Evolutionary conservation across 495 filamentous ascomycete species (phyloP), one percentile per base, ranked within the genome.

Genomic region (Daldinia bambusicola): DNA sequence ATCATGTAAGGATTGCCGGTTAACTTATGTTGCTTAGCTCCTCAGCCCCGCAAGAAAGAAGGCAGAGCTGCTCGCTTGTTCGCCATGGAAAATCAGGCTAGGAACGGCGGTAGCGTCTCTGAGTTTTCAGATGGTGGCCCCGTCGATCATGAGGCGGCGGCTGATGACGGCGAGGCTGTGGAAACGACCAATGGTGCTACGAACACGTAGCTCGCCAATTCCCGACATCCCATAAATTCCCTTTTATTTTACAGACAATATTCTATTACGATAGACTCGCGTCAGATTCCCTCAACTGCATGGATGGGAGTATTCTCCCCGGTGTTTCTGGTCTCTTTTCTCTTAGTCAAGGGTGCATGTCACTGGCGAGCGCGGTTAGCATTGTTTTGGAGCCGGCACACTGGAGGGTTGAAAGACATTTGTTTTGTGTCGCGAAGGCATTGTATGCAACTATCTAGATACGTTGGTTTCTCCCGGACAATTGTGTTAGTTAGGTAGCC

Each of bases 41-140:
- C 83, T 6, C 80, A 84, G 22, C 83, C 83, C 50, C 79, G 83
- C 48, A 85, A 85, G 75, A 85, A 85, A 74, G 83, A 85, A 76
- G 83, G 83, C 20, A 77, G 83, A 63, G 83, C 83, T 26, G 83
- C 83, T 30, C 82, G 83, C 3, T 61, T 85, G 8, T 80, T 75
- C 32, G 80, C 83, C 9, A 82, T 84, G 79, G 75, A 70, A 48
- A 72, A 55, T 55, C 65, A 74, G 22, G 55, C 34, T 14, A 76
- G 67, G 56, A 52, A 61, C 20, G 61, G 61, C 18, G 67, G 30
- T 8, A 70, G 63, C 37, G 37, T 36, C 22, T 66, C 69, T 53
- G 69, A 73, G 20, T 52, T 70, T 36, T 75, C 72, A 8, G 69
- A 71, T 41, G 16, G 60, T 59, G 67, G 43, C 12, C 53, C 59